Evolutionary conservation across 2,329 filamentous ascomycete genomes (phyloP), one percentile per base, ranked within the genome.

Genomic region (Albophoma yamanashiensis): DNA sequence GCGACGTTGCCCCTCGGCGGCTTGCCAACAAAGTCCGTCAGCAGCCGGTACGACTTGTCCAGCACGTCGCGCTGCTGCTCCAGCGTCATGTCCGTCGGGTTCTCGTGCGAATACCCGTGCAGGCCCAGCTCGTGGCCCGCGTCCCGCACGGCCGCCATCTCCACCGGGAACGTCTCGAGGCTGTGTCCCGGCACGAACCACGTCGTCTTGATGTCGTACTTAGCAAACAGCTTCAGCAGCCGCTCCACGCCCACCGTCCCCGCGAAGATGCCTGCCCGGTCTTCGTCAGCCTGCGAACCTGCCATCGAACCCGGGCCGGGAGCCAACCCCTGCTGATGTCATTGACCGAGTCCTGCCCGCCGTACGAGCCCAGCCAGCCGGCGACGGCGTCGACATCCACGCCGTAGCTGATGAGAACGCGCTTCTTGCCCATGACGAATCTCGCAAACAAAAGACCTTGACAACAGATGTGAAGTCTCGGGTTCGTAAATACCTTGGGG

Each of bases 91-190:
- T 86, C 82, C 0, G 78, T 78, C 0, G 88, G 87, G 66, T 91
- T 91, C 69, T 91, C 88, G 67, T 91, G 88, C 0, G 81, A 85
- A 73, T 91, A 91, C 5, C 87, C 88, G 63, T 91, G 88, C n/a
- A 83, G 77, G 15, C 81, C 77, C 17, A 79, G 79, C 64, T 79
- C 76, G 62, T 80, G 78, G 0, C 76, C 77, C 1, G 73, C 78
- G 68, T 76, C 79, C 3, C 78, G 65, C 8, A 79, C 74, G 36
- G 73, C 70, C 2, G 75, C 73, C 61, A 74, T 75, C 39, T 78
- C 75, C 55, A 79, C 75, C 0, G 77, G 78, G 60, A 81, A 80
- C 0, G 79, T 79, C 64, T 81, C 78, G 4, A 81, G 71, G 27
- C 73, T 76, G 64, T 81, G 77, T 0, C 78, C 76, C 0, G 78